Evolutionary conservation across 1,284 basidiomycete genomes (phyloP), one percentile per base, ranked within the genome.

Genomic region (Fomitopsis palustris): DNA sequence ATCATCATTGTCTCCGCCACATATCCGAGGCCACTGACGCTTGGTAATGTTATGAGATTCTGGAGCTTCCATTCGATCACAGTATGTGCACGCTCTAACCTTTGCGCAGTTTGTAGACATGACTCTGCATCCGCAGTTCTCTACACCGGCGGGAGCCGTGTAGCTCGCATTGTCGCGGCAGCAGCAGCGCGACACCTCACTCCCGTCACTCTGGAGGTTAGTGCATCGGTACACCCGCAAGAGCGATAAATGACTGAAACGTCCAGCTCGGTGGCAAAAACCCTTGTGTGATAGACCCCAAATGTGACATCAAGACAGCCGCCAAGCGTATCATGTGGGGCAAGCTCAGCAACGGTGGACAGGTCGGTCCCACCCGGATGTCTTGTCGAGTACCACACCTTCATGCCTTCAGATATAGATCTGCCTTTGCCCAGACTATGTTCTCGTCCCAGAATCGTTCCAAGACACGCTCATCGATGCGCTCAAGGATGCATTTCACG

Each of bases 111-210:
- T 41, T 8, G 17, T 27, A 12, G 16, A 8, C 33, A 37, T 19
- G 53, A 59, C 4, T 62, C 19, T 12, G n/a, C 21, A 41, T 2
- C n/a, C 37, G 25, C 60, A 87, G 84, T 88, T 61, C 67, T 88
- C 49, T 86, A 82, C 63, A 85, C 81, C 1, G 81, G 81, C 76
- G 38, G 27, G 23, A 86, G 83, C 8, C 86, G 86, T 23, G 86
- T 96, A 5, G 94, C 83, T 0, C 84, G 79, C 63, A 84, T 96
- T 58, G 84, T 96, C 12, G 85, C 89, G 5, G 75, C 80, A 1
- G 93, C 94, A 0, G 93, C 93, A 4, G 93, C 91, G 8, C 90
- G 94, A 72, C 86, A 88, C 55, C 75, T 96, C 19, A 93, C 93
- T 0, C 92, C 94, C 0, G 79, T 90, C 4, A 58, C 57, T 17